Percentiles rank a stretch among this genome's conserved stretches.
These are phyloP conservation scores for Byssoonygena ceratinophila DNA, from an alignment of 2,329 filamentous ascomycete genomes.

Conservation along the genomic window DNA sequence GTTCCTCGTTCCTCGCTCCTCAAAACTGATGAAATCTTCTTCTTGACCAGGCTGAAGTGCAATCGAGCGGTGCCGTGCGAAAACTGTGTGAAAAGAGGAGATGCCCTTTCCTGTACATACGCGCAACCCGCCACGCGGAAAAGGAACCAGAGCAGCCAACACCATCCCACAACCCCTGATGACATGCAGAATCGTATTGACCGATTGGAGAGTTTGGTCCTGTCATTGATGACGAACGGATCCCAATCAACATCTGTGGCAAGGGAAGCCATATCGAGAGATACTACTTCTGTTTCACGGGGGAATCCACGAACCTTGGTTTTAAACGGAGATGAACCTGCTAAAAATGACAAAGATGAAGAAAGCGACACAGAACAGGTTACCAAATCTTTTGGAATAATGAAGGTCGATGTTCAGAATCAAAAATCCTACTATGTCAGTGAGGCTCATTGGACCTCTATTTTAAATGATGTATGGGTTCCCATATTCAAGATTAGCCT, in stretches of 20 bases:
- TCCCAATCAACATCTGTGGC: constrained; percentile 50
- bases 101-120: constrained; percentile 74
- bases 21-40: constrained; percentile 12
- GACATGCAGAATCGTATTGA: constrained; percentile 99
- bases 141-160: constrained; percentile 51
- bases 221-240: constrained; percentile 89
- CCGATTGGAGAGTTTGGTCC: constrained; percentile 78
- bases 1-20: not conserved
- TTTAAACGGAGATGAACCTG: constrained; percentile 29
- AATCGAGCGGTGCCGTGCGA: constrained; percentile 84
- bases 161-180: constrained; percentile 57
- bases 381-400: constrained; percentile 64
- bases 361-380: constrained; percentile 62
- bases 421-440: constrained; percentile 70
- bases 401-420: constrained; percentile 69
- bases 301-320: constrained; percentile 30
- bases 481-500: not conserved
- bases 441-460: constrained; percentile 71
- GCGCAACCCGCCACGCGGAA: constrained; percentile 72
- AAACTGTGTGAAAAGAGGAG: constrained; percentile 83
- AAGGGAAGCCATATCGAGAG: constrained; percentile 42
- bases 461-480: constrained; percentile 54
- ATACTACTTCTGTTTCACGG: constrained; percentile 32
- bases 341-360: constrained; percentile 49
- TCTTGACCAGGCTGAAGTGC: constrained; percentile 60